phyloP scores from a whole-genome alignment of 2,329 filamentous ascomycete species.

The Colletotrichum tropicale region DNA sequence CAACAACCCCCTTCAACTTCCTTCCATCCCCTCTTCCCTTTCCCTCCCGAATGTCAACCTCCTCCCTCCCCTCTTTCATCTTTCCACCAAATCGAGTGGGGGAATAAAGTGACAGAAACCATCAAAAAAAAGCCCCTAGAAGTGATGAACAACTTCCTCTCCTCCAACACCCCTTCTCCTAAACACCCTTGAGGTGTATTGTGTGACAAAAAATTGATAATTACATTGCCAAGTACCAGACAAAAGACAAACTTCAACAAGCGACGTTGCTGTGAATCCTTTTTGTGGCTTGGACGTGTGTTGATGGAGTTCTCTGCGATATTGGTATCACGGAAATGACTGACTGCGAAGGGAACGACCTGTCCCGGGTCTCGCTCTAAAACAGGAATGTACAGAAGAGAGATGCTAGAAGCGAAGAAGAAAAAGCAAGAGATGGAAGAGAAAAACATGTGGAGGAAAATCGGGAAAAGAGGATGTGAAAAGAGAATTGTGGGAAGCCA shows the following conservation, averaged over 20 bases:
- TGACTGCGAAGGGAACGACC: slow-evolving; percentile 24
- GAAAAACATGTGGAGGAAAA: neutral
- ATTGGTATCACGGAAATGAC: slow-evolving; percentile 24
- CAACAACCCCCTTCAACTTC: neutral
- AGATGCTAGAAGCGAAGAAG: slow-evolving; percentile 1
- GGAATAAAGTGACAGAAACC: neutral
- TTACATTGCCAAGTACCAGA: slow-evolving; percentile 12
- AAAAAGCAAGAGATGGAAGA: neutral
- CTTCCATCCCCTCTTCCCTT: neutral
- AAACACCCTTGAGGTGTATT: neutral
- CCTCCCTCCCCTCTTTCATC: neutral
- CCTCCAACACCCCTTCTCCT: neutral
- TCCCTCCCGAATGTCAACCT: neutral
- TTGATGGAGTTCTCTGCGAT: slow-evolving; percentile 14
- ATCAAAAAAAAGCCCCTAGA: neutral
- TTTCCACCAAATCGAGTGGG: neutral
- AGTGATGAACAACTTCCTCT: neutral
- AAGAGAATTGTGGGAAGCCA: neutral
- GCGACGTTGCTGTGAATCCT: neutral
- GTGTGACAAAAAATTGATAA: slow-evolving; percentile 13
- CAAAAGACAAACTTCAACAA: neutral
- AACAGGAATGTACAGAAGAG: slow-evolving; percentile 22
- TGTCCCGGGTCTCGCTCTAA: slow-evolving; percentile 22
- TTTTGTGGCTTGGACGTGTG: neutral
- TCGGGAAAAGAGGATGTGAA: neutral